Evolutionary conservation across 1,284 basidiomycete genomes (phyloP).

Genomic region (Laetiporus sulphureus): DNA sequence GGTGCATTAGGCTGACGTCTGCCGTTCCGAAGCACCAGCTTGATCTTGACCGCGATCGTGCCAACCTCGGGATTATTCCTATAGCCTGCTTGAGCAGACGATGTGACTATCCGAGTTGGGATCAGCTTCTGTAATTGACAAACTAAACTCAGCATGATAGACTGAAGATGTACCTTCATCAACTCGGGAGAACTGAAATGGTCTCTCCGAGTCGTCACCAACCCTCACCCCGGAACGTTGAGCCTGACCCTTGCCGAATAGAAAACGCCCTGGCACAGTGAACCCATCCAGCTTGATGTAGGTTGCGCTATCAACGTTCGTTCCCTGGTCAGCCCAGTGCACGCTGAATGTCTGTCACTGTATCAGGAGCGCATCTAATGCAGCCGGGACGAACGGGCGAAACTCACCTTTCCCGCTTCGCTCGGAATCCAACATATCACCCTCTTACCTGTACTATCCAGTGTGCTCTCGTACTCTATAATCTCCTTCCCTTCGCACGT

Average conservation of each 20-base stretch:
- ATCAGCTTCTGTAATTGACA: too few relatives aligned
- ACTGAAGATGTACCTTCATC: too few relatives aligned
- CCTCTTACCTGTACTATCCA: conserved; percentile 35
- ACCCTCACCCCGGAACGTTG: conserved; percentile 27
- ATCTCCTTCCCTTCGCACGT: conserved; percentile 39
- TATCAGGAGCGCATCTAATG: conserved; percentile 3
- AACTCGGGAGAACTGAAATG: conserved; percentile 48
- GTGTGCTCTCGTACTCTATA: conserved; percentile 43
- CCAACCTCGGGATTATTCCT: conserved; percentile 40
- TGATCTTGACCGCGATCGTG: conserved; percentile 50
- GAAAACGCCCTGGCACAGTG: conserved; percentile 50
- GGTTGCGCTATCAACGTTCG: conserved; percentile 41
- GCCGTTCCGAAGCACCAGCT: conserved; percentile 35
- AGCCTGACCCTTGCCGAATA: conserved; percentile 45
- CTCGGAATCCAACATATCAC: conserved; percentile 63
- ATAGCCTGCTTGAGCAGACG: too few relatives aligned
- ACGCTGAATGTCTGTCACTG: conserved; percentile 35
- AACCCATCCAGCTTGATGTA: conserved; percentile 56
- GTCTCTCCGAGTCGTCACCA: conserved; percentile 49
- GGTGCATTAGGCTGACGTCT: conserved; percentile 14
- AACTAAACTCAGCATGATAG: too few relatives aligned
- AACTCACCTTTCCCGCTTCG: conserved; percentile 43
- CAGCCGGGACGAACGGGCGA: too few relatives aligned
- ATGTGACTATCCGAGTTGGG: too few relatives aligned
- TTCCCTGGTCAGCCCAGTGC: conserved; percentile 55